phyloP scores from a whole-genome alignment of 768 basidiomycete species.

The Lyophyllum decastes region DNA sequence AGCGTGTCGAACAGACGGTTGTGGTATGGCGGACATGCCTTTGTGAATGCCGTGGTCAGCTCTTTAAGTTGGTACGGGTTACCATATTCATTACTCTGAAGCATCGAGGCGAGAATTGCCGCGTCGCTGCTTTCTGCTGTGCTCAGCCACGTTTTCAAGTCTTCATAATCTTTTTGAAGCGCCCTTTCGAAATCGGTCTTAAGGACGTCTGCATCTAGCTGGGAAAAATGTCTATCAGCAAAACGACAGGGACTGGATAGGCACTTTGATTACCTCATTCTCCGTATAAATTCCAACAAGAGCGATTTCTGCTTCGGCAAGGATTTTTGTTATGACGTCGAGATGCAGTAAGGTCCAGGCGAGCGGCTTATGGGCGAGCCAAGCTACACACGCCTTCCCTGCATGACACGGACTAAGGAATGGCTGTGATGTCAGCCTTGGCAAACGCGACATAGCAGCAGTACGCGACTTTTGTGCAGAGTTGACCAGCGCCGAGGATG shows the following conservation, averaged over 20 bases:
- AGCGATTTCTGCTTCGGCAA: conserved; percentile 3
- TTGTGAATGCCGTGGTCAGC: conserved; percentile 17
- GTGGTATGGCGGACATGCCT: conserved; percentile 1
- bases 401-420: conserved; percentile 6
- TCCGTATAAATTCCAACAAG: conserved; percentile 5
- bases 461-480: conserved; percentile 2
- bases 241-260: neutral
- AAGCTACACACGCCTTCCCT: conserved; percentile 7
- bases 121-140: neutral
- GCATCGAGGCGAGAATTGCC: conserved; percentile 7
- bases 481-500: neutral
- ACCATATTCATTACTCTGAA: conserved; percentile 8
- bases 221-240: neutral
- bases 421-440: conserved; percentile 11
- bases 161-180: conserved; percentile 9
- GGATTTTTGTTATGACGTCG: neutral
- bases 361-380: conserved; percentile 11
- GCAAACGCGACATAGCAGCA: neutral
- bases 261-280: conserved; percentile 5
- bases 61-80: conserved; percentile 14
- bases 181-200: conserved; percentile 11
- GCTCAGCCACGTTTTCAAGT: conserved; percentile 4
- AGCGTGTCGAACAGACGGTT: neutral
- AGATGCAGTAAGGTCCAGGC: conserved; percentile 15
- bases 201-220: conserved; percentile 11